Percentiles rank a stretch among this genome's conserved stretches.
These are phyloP conservation scores for Naganishia cerealis DNA, from an alignment of 1,284 basidiomycete species.

Conservation along the genomic window DNA sequence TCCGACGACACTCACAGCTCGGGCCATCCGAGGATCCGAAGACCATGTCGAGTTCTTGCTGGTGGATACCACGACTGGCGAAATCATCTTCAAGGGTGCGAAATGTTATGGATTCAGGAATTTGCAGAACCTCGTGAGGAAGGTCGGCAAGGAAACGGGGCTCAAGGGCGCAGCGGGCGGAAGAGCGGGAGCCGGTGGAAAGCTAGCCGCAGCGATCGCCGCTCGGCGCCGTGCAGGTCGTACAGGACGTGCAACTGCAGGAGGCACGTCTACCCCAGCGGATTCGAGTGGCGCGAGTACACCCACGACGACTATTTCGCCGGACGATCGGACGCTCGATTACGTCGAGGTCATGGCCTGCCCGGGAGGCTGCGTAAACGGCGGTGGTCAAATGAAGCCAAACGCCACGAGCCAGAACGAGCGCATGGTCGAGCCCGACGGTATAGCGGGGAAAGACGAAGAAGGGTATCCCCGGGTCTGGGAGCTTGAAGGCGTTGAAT, in stretches of 20 bases:
- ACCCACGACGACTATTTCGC: constrained; percentile 34
- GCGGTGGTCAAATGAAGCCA: constrained; percentile 87
- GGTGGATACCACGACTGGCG: constrained; percentile 57
- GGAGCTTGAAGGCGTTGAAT: constrained; percentile 56
- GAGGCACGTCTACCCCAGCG: constrained; percentile 38
- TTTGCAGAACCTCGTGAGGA: constrained; percentile 92
- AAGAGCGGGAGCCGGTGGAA: constrained; percentile 42
- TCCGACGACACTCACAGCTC: constrained; percentile 61
- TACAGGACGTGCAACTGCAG: constrained; percentile 37
- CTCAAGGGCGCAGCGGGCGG: constrained; percentile 59
- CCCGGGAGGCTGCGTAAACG: constrained; percentile 94
- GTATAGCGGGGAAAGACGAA: constrained; percentile 55
- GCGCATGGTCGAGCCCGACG: neutral
- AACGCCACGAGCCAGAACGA: constrained; percentile 28
- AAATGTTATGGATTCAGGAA: constrained; percentile 98
- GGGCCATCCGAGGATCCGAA: constrained; percentile 62
- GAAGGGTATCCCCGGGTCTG: constrained; percentile 64
- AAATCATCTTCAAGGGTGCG: constrained; percentile 82
- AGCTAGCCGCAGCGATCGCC: constrained; percentile 51
- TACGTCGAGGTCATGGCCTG: constrained; percentile 99
- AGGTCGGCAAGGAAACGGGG: constrained; percentile 81
- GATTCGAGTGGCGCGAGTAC: constrained; percentile 38
- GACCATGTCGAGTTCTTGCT: constrained; percentile 69
- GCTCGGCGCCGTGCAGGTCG: constrained; percentile 53
- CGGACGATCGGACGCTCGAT: constrained; percentile 70